Percentiles rank a stretch among this genome's conserved stretches.
Conservation (phyloP, 1,284 basidiomycete species). For the Stygiomarasmius scandens region DNA sequence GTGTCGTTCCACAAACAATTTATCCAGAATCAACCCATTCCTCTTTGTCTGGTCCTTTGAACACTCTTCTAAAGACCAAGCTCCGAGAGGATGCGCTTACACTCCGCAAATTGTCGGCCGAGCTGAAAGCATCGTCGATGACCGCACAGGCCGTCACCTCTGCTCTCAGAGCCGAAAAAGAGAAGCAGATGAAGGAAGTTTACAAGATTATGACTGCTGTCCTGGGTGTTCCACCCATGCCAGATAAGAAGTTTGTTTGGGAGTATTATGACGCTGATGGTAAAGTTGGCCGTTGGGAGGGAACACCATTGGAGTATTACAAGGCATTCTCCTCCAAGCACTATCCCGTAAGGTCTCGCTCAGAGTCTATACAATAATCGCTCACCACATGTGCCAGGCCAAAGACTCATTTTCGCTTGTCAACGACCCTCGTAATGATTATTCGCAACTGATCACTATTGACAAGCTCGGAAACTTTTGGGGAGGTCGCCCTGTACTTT, state of each 20-base stretch:
- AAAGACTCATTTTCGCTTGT: slow-evolving; percentile 87
- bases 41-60: slow-evolving; percentile 72
- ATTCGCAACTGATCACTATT: slow-evolving; percentile 87
- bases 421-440: slow-evolving; percentile 90
- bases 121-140: slow-evolving; percentile 48
- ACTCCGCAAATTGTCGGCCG: slow-evolving; percentile 66
- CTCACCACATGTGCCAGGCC: slow-evolving; percentile 38
- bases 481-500: slow-evolving; percentile 82
- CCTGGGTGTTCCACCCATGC: slow-evolving; percentile 81
- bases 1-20: slow-evolving; percentile 78
- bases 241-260: slow-evolving; percentile 79
- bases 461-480: slow-evolving; percentile 92
- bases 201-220: slow-evolving; percentile 88
- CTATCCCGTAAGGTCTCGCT: slow-evolving; percentile 50
- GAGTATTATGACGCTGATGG: slow-evolving; percentile 86
- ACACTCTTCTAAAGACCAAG: slow-evolving; percentile 84
- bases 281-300: slow-evolving; percentile 76
- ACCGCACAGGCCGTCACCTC: slow-evolving; percentile 47
- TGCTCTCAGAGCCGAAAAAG: slow-evolving; percentile 79
- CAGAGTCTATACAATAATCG: neutral
- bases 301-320: slow-evolving; percentile 84
- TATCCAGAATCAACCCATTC: slow-evolving; percentile 91
- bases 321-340: slow-evolving; percentile 60
- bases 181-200: slow-evolving; percentile 81
- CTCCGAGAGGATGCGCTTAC: slow-evolving; percentile 89